These are phyloP conservation scores for Penicillium alfredii DNA, from an alignment of 495 filamentous ascomycete species.

Conservation along the genomic window DNA sequence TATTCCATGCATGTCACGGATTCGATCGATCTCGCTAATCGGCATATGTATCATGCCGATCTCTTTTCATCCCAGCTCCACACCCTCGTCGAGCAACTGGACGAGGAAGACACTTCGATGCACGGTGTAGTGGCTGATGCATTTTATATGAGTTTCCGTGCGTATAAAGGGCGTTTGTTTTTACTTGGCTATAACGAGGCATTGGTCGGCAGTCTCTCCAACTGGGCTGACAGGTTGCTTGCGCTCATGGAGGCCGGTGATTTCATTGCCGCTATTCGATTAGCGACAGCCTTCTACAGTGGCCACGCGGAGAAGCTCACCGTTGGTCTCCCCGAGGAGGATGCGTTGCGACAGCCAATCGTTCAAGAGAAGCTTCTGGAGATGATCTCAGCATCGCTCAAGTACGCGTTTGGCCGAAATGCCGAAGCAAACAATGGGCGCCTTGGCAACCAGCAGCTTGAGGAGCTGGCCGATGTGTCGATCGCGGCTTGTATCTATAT, in stretches of 20 bases:
- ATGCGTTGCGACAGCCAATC: slow-evolving; percentile 65
- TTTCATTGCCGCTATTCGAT: slow-evolving; percentile 80
- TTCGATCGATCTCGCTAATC: slow-evolving; percentile 84
- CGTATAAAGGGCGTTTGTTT: slow-evolving; percentile 92
- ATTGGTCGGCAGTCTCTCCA: slow-evolving; percentile 82
- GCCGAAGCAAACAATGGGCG: slow-evolving; percentile 41
- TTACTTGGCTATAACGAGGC: slow-evolving; percentile 85
- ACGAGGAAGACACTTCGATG: slow-evolving; percentile 83
- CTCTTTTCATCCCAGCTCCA: slow-evolving; percentile 80
- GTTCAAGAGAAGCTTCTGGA: slow-evolving; percentile 86
- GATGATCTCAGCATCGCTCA: slow-evolving; percentile 90
- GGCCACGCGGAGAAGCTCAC: slow-evolving; percentile 87
- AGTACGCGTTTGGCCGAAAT: slow-evolving; percentile 74
- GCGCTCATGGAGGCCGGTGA: slow-evolving; percentile 94
- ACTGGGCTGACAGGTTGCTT: slow-evolving; percentile 97
- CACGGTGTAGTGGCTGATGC: slow-evolving; percentile 96
- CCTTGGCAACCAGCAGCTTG: slow-evolving; percentile 53
- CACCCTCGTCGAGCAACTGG: slow-evolving; percentile 75
- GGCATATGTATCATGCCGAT: slow-evolving; percentile 87
- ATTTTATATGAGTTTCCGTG: slow-evolving; percentile 93
- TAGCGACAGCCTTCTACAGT: slow-evolving; percentile 87
- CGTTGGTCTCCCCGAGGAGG: slow-evolving; percentile 86
- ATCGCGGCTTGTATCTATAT: slow-evolving; percentile 77
- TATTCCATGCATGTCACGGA: slow-evolving; percentile 82
- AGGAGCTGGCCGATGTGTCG: slow-evolving; percentile 73